A percentile compares a stretch with the other conserved stretches of the same genome.
These are phyloP conservation scores for Geotrichum reessii DNA, from an alignment of 1,139 yeast species.

Conservation along the genomic window DNA sequence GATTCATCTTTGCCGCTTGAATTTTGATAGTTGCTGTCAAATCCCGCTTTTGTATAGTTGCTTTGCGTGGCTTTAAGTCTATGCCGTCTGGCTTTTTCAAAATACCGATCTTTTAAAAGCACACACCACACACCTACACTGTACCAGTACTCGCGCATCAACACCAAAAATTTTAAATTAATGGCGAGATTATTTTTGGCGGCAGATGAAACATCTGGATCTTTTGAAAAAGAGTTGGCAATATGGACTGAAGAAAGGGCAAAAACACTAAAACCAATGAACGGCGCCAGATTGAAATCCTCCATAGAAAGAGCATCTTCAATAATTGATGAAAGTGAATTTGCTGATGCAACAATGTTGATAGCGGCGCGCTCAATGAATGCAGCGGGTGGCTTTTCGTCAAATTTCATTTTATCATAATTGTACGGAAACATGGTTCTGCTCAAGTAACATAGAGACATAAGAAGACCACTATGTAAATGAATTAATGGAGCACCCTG, in stretches of 20 bases:
- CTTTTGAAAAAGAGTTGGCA: slow-evolving; percentile 34
- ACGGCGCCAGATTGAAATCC: slow-evolving; percentile 36
- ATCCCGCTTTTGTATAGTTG: background rate
- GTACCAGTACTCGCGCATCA: slow-evolving; percentile 35
- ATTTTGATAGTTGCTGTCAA: background rate
- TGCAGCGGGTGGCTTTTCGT: slow-evolving; percentile 27
- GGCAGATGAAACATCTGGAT: slow-evolving; percentile 28
- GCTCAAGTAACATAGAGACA: slow-evolving; percentile 28
- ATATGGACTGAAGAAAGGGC: slow-evolving; percentile 37
- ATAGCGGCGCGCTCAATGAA: slow-evolving; percentile 31
- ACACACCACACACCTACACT: slow-evolving; percentile 38
- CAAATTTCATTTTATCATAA: slow-evolving; percentile 15
- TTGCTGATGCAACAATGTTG: slow-evolving; percentile 33
- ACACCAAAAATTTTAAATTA: slow-evolving; percentile 32
- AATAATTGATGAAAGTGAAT: slow-evolving; percentile 33
- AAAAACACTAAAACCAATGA: slow-evolving; percentile 36
- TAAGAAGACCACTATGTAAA: slow-evolving; percentile 26
- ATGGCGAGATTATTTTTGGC: slow-evolving; percentile 35
- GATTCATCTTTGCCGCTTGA: background rate
- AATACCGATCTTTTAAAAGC: slow-evolving; percentile 34
- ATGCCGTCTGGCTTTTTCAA: slow-evolving; percentile 20
- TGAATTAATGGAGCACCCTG: slow-evolving; percentile 28
- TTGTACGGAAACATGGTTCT: slow-evolving; percentile 27
- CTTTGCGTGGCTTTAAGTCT: slow-evolving; percentile 12
- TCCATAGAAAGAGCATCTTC: slow-evolving; percentile 31